Conservation (phyloP, 257 asterid species). For the Agastache rugosa region DNA sequence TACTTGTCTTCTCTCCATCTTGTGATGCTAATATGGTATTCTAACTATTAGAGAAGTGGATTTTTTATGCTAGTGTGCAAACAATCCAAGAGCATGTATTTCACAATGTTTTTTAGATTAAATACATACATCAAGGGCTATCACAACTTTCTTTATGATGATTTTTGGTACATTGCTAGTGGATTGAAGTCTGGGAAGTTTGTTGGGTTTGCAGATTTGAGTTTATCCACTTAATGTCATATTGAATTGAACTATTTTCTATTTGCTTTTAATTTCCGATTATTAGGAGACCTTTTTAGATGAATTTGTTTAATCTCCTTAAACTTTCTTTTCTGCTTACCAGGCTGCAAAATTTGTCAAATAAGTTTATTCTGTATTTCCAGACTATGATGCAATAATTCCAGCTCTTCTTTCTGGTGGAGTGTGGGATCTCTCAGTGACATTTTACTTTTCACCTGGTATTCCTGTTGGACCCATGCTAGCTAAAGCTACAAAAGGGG, state of each 20-base stretch:
- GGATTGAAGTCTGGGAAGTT: neutral
- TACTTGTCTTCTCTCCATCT: neutral
- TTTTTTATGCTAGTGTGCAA: conserved; percentile 4
- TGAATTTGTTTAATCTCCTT: conserved; percentile 17
- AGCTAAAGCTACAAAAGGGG: conserved; percentile 96
- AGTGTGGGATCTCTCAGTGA: conserved; percentile 87
- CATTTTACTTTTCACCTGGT: conserved; percentile 86
- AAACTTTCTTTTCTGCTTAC: conserved; percentile 29
- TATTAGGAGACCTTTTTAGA: conserved; percentile 1
- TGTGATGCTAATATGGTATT: conserved; percentile 6
- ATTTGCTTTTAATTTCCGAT: conserved; percentile 21
- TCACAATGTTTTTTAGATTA: conserved; percentile 3
- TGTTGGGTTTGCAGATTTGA: conserved; percentile 16
- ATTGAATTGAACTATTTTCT: neutral
- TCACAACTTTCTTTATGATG: conserved; percentile 23
- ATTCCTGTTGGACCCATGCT: conserved; percentile 97
- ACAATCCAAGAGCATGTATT: conserved; percentile 10
- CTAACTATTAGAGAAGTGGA: neutral
- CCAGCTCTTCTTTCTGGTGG: conserved; percentile 88
- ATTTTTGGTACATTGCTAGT: conserved; percentile 8
- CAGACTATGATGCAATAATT: conserved; percentile 82
- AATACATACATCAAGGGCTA: conserved; percentile 14
- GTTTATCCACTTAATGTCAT: conserved; percentile 26
- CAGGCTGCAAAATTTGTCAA: conserved; percentile 94
- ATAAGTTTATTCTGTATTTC: conserved; percentile 87